These are phyloP conservation scores for Dactylellina leptospora DNA, from an alignment of 2,329 filamentous ascomycete genomes.

Conservation along the genomic window DNA sequence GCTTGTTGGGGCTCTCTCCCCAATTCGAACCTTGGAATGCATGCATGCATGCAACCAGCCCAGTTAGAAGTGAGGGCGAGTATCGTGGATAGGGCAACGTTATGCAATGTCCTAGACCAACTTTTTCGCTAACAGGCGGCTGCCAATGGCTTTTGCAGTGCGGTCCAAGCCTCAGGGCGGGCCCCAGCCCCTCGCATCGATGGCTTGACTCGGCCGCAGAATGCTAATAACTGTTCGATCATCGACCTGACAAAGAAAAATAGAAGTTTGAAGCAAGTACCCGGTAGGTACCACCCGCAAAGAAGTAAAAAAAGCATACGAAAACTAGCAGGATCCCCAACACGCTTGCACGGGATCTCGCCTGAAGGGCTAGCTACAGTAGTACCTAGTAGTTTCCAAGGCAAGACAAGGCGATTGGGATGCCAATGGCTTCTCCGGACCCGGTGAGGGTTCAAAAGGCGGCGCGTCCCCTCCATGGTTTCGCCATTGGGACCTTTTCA, in stretches of 20 bases:
- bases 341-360: constrained; percentile 46
- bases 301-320: not conserved
- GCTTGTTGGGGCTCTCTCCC: not conserved
- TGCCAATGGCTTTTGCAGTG: constrained; percentile 28
- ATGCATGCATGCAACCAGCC: constrained; percentile 39
- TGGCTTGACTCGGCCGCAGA: constrained; percentile 39
- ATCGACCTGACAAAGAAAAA: constrained; percentile 12
- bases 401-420: constrained; percentile 31
- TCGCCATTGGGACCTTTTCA: not conserved
- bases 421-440: constrained; percentile 15
- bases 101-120: constrained; percentile 14
- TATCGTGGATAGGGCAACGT: constrained; percentile 25
- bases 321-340: constrained; percentile 19
- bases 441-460: constrained; percentile 46
- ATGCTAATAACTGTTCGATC: constrained; percentile 21
- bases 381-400: no score
- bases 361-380: constrained; percentile 6
- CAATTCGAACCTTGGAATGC: constrained; percentile 17
- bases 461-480: constrained; percentile 33
- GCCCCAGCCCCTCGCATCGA: constrained; percentile 38
- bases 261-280: not conserved
- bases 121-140: constrained; percentile 34
- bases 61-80: not conserved
- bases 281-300: no score
- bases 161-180: constrained; percentile 3